Evolutionary conservation across 495 filamentous ascomycete species (phyloP), one percentile per base, ranked within the genome.

Genomic region (Xylaria telfairii): DNA sequence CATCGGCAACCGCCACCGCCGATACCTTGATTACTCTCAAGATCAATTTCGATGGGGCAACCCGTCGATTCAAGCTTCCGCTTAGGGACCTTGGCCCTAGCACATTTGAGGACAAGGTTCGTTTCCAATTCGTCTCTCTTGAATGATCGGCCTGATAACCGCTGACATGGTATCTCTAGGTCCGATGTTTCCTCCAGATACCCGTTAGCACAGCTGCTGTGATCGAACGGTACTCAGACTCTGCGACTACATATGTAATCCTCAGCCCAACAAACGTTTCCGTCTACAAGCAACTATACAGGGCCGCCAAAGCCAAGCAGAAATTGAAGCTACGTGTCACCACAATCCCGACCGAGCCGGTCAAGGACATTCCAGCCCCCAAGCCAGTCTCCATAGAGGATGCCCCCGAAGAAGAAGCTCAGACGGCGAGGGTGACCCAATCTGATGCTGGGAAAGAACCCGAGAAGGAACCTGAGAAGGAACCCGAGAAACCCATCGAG

Each of bases 151-250:
- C 19, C 46, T 54, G 19, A 28, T 56, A 41, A 19, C 28, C 10
- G 67, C 76, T 82, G 65, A 81, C 74, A 34, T 65, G 17, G 21
- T n/a, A 39, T 54, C 41, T 21, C 63, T 72, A 99, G 96, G 88
- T 99, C 68, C 92, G 92, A 72, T 79, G 80, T 67, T 85, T 92
- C 34, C 89, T 99, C 47, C 81, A 81, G 65, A 90, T 98, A 76
- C 87, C 91, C n/a, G 76, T 84, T 12, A 87, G 89, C 74, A 86
- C 89, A 66, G 83, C 89, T 61, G 89, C 92, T 78, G 78, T 92
- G 73, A 91, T 98, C 75, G 96, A 99, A 86, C 93, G 96, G 56
- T 99, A 94, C 82, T 98, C 96, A 67, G 96, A 99, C 79, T 97
- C 94, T 76, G 93, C 94, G 71, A 90, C 85, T 34, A 85, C 90